A percentile compares a stretch with the other conserved stretches of the same genome.
Evolutionary conservation across 768 basidiomycete genomes (phyloP).

Genomic region (Russula earlei): DNA sequence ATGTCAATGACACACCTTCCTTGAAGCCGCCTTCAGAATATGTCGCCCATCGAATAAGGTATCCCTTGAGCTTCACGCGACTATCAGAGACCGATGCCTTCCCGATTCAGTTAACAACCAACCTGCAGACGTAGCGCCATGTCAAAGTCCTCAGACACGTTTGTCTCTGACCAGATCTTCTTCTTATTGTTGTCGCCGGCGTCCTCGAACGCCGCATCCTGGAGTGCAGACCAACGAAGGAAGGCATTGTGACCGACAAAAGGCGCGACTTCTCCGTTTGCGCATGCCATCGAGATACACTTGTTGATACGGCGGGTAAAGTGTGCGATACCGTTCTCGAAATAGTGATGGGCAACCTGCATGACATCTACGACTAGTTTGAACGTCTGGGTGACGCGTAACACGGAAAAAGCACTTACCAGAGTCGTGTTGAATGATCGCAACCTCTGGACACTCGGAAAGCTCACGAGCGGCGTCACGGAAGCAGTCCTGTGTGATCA

Average conservation of each 20-base stretch:
- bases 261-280: conserved; percentile 75
- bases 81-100: not conserved
- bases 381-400: not conserved
- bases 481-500: conserved; percentile 59
- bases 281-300: conserved; percentile 68
- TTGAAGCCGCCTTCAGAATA: conserved; percentile 82
- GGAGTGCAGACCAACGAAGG: conserved; percentile 80
- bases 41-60: conserved; percentile 77
- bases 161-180: conserved; percentile 69
- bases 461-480: conserved; percentile 85
- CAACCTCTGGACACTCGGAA: conserved; percentile 70
- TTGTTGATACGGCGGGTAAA: conserved; percentile 85
- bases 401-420: conserved; percentile 31
- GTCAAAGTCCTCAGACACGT: conserved; percentile 79
- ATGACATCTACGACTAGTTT: conserved; percentile 51
- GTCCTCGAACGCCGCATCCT: conserved; percentile 75
- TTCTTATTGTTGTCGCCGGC: conserved; percentile 52
- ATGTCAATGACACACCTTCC: conserved; percentile 84
- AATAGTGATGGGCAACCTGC: conserved; percentile 84
- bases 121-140: conserved; percentile 60
- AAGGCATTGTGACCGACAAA: conserved; percentile 89
- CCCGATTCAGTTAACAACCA: not conserved
- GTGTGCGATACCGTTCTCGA: conserved; percentile 83
- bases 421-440: conserved; percentile 85
- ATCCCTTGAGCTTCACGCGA: conserved; percentile 38